Conservation (phyloP, 2,329 filamentous ascomycete genomes). For the Cryphonectria japonica region DNA sequence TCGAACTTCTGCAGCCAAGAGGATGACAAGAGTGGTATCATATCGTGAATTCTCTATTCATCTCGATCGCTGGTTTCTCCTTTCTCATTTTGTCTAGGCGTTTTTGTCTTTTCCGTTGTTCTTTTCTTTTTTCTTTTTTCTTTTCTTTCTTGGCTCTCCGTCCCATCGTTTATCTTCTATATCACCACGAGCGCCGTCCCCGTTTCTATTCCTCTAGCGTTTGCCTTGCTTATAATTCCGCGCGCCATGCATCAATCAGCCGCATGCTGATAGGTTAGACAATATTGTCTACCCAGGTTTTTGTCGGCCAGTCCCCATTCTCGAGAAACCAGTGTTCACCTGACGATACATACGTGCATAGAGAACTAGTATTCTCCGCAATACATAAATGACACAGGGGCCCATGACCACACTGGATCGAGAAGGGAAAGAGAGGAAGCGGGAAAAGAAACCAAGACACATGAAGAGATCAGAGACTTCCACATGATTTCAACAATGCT, state of each 20-base stretch:
- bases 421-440: not conserved
- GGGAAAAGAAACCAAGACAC: not conserved
- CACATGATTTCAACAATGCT: not conserved
- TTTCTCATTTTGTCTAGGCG: not conserved
- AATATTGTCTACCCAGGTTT: not conserved
- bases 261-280: not conserved
- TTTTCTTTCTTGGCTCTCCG: not conserved
- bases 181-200: not conserved
- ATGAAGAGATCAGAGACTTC: not conserved
- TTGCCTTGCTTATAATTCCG: not conserved
- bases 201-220: not conserved
- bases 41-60: not conserved
- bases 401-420: not conserved
- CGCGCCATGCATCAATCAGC: not conserved
- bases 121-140: not conserved
- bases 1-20: not conserved
- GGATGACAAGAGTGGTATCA: not conserved
- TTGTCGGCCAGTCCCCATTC: not conserved
- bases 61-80: not conserved
- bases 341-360: not conserved
- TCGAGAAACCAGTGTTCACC: not conserved
- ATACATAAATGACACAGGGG: not conserved
- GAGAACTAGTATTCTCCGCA: not conserved
- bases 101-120: too few relatives aligned
- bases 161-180: not conserved